phyloP scores from a whole-genome alignment of 2,329 filamentous ascomycete genomes.

The Calonectria pauciramosa region DNA sequence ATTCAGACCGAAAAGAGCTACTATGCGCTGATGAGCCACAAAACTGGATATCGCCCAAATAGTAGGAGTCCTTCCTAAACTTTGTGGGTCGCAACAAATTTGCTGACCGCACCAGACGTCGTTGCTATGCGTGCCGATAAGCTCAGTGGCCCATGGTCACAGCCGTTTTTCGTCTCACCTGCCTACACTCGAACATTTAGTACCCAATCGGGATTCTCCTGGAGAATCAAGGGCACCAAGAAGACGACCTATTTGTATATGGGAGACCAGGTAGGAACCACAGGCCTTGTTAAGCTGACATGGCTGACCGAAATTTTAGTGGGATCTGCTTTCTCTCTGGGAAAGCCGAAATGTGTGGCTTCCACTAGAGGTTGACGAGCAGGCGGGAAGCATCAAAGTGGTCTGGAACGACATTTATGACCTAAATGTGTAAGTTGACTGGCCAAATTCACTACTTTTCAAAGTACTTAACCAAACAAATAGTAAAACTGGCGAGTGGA shows the following conservation, averaged over 20 bases:
- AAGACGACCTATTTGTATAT: constrained; percentile 65
- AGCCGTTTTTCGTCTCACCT: constrained; percentile 63
- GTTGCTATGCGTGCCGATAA: constrained; percentile 67
- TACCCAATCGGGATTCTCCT: constrained; percentile 64
- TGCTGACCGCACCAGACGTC: constrained; percentile 52
- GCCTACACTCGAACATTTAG: constrained; percentile 65
- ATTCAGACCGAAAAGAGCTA: constrained; percentile 72
- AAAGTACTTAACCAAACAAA: neutral
- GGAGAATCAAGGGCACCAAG: constrained; percentile 59
- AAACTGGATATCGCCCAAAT: constrained; percentile 74
- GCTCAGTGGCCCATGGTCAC: constrained; percentile 64
- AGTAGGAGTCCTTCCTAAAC: constrained; percentile 43
- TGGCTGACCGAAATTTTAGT: constrained; percentile 42
- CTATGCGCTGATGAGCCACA: constrained; percentile 73
- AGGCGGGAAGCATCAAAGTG: constrained; percentile 60
- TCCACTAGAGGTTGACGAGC: constrained; percentile 65
- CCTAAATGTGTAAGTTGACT: constrained; percentile 58
- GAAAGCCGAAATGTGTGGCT: constrained; percentile 70
- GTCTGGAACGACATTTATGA: constrained; percentile 69
- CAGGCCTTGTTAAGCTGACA: fast-evolving
- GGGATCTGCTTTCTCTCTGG: constrained; percentile 67
- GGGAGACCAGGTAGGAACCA: constrained; percentile 54
- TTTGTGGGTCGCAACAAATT: fast-evolving
- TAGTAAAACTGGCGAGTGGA: constrained; percentile 62
- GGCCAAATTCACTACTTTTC: neutral